Evolutionary conservation across 495 filamentous ascomycete species (phyloP).

Genomic region (Penicillium cinerascens): DNA sequence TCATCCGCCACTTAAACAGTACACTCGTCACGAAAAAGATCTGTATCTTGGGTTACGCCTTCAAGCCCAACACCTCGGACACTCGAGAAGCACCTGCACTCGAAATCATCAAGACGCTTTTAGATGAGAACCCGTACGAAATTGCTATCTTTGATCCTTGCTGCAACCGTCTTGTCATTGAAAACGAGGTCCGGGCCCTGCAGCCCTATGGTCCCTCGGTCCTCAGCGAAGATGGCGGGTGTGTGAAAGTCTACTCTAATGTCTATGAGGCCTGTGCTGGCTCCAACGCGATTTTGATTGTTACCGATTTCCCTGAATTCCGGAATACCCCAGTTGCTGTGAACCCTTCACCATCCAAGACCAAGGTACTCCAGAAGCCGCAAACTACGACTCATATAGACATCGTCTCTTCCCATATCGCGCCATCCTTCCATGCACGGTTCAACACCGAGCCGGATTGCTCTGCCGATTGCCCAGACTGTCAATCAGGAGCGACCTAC

Average conservation of each 20-base stretch:
- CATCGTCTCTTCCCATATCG: not conserved
- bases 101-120: constrained; percentile 58
- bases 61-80: constrained; percentile 75
- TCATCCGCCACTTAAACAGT: constrained; percentile 62
- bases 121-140: constrained; percentile 51
- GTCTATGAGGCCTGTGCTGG: constrained; percentile 34
- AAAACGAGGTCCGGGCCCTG: constrained; percentile 24
- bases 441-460: constrained; percentile 18
- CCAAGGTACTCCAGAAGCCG: not conserved
- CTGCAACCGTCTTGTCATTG: constrained; percentile 44
- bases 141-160: constrained; percentile 71
- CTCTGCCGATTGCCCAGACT: constrained; percentile 23
- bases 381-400: not conserved
- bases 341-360: not conserved
- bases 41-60: constrained; percentile 68
- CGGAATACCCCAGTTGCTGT: not conserved
- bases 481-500: constrained; percentile 12
- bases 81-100: constrained; percentile 67
- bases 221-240: constrained; percentile 8
- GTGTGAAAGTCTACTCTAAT: constrained; percentile 28
- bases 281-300: constrained; percentile 31
- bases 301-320: constrained; percentile 32
- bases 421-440: not conserved
- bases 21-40: constrained; percentile 67
- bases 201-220: constrained; percentile 2